Evolutionary conservation across 345 rosid genomes (phyloP).

Genomic region (Gossypium raimondii): DNA sequence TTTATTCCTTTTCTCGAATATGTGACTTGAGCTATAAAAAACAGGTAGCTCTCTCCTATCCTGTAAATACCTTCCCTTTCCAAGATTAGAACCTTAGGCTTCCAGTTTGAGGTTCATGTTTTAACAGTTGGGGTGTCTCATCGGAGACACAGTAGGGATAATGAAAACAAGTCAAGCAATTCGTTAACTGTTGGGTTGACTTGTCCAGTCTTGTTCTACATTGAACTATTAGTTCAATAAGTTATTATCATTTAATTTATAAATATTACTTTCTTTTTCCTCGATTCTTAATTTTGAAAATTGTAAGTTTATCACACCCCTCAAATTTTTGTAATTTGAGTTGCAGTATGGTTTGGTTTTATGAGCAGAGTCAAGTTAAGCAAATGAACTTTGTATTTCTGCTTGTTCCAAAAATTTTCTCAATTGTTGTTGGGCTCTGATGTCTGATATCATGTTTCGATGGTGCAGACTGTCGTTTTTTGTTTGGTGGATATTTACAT

Average conservation of each 20-base stretch:
- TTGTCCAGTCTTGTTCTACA: background rate
- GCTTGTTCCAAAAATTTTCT: background rate
- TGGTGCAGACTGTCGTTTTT: slow-evolving; percentile 89
- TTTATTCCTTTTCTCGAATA: background rate
- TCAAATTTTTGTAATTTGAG: background rate
- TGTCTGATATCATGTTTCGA: background rate
- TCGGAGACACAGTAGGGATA: background rate
- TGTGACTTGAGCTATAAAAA: background rate
- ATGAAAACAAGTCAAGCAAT: background rate
- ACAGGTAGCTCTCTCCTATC: background rate
- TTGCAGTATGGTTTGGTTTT: background rate
- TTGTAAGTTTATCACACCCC: background rate
- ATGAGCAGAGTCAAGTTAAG: background rate
- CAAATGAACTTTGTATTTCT: background rate
- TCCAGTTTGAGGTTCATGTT: background rate
- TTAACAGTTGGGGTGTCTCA: background rate
- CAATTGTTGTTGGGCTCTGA: background rate
- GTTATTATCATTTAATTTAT: background rate
- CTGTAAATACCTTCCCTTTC: background rate
- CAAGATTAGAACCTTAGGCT: background rate
- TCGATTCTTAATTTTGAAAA: background rate
- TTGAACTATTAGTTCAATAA: background rate
- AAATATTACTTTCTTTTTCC: background rate
- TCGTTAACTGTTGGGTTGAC: background rate
- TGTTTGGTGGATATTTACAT: slow-evolving; percentile 97